A percentile compares a stretch with the other conserved stretches of the same genome.
These are phyloP conservation scores for Ophiostoma novo-ulmi DNA, from an alignment of 2,329 filamentous ascomycete genomes.

Conservation along the genomic window DNA sequence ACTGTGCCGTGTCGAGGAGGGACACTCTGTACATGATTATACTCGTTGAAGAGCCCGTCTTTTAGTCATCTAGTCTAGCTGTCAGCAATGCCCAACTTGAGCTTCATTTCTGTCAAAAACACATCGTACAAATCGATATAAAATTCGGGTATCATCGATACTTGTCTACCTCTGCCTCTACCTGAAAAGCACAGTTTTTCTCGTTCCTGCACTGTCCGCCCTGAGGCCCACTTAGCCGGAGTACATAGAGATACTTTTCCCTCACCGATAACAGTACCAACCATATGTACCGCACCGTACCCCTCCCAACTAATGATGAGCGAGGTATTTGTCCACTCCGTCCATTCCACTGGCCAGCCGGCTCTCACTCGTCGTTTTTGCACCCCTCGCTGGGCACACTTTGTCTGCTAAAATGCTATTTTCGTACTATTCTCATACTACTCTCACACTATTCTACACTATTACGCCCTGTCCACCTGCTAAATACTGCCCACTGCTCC, in stretches of 20 bases:
- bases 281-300: conserved; percentile 14
- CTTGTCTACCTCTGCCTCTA: neutral
- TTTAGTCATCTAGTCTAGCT: neutral
- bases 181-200: conserved; percentile 8
- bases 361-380: conserved; percentile 19
- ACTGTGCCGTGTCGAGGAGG: neutral
- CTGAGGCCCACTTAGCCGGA: neutral
- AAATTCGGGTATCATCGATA: neutral
- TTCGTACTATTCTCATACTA: conserved; percentile 13
- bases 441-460: conserved; percentile 21
- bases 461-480: conserved; percentile 2
- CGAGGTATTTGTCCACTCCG: conserved; percentile 25
- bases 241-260: neutral
- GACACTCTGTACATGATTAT: neutral
- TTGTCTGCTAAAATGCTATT: neutral
- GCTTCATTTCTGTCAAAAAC: neutral
- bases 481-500: conserved; percentile 5
- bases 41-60: neutral
- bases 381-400: neutral
- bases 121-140: neutral
- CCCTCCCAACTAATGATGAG: conserved; percentile 26
- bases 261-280: too few species aligned
- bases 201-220: conserved; percentile 2
- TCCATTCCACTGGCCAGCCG: conserved; percentile 13
- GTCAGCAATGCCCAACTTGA: neutral